phyloP scores from a whole-genome alignment of 176 grass and related monocot species.

The Oryza longistaminata region DNA sequence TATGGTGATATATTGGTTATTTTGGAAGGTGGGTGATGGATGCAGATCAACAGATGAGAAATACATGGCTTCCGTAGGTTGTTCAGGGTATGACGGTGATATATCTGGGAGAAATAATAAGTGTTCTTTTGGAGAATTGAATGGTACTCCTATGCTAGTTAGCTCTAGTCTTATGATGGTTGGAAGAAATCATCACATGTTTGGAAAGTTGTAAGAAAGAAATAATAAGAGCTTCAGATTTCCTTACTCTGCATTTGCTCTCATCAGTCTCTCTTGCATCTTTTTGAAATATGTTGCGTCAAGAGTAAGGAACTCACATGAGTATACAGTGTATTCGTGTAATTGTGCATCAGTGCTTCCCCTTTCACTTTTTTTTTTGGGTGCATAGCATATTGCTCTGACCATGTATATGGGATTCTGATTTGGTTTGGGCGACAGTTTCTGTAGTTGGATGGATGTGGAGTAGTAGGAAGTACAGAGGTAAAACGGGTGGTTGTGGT shows the following conservation, averaged over 20 bases:
- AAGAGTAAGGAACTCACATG: constrained; percentile 1
- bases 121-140: constrained; percentile 13
- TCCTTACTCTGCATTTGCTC: background rate
- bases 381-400: background rate
- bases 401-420: background rate
- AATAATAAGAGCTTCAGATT: constrained; percentile 53
- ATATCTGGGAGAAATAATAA: constrained; percentile 19
- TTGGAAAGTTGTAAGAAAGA: constrained; percentile 34
- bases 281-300: constrained; percentile 29
- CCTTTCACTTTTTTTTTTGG: too few relatives aligned
- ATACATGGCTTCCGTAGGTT: constrained; percentile 35
- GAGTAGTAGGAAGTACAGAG: background rate
- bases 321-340: background rate
- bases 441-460: background rate
- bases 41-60: constrained; percentile 19
- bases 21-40: constrained; percentile 41
- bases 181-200: constrained; percentile 12
- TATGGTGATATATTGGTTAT: constrained; percentile 62
- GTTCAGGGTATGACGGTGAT: background rate
- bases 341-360: background rate
- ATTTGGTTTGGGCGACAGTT: background rate
- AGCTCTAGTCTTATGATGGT: constrained; percentile 15
- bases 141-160: background rate
- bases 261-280: background rate
- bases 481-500: constrained; percentile 26